Evolutionary conservation across 352 stramenopile species (phyloP).

Genomic region (Phytopythium litorale): DNA sequence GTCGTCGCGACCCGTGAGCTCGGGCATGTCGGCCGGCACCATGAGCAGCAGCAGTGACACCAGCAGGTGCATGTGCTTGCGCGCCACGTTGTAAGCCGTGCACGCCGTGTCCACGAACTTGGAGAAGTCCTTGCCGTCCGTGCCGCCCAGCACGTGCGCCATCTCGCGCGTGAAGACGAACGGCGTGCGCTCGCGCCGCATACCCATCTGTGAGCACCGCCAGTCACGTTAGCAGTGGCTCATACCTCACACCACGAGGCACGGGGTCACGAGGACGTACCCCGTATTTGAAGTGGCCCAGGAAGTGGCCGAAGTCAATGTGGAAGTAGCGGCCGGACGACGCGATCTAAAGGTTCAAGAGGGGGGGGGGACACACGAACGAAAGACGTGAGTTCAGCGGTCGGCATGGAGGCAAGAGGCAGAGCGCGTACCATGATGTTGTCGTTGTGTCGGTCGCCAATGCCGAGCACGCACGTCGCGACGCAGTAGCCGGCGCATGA

Average conservation of each 20-base stretch:
- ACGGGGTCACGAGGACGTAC: slow-evolving; percentile 16
- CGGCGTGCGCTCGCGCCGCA: slow-evolving; percentile 76
- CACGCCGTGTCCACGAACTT: slow-evolving; percentile 74
- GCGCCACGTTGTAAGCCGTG: slow-evolving; percentile 68
- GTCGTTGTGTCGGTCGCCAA: slow-evolving; percentile 94
- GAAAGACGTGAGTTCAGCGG: not conserved
- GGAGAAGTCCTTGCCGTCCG: slow-evolving; percentile 63
- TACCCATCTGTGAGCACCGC: slow-evolving; percentile 45
- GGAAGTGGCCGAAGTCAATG: slow-evolving; percentile 88
- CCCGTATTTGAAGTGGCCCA: slow-evolving; percentile 88
- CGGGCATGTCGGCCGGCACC: slow-evolving; percentile 85
- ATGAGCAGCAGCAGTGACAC: slow-evolving; percentile 83
- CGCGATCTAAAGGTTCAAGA: slow-evolving; percentile 38
- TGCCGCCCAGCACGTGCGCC: slow-evolving; percentile 80
- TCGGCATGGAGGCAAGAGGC: not conserved
- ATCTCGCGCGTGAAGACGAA: slow-evolving; percentile 90
- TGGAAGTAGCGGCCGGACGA: slow-evolving; percentile 84
- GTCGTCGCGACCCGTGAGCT: slow-evolving; percentile 73
- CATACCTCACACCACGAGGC: not conserved
- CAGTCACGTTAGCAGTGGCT: not conserved
- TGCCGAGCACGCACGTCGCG: slow-evolving; percentile 92
- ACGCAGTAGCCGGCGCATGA: slow-evolving; percentile 93
- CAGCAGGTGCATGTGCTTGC: slow-evolving; percentile 86
- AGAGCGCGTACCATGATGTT: slow-evolving; percentile 91
- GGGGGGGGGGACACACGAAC: not conserved